These are phyloP conservation scores for Russula ochroleuca DNA, from an alignment of 768 basidiomycete species.

Conservation along the genomic window DNA sequence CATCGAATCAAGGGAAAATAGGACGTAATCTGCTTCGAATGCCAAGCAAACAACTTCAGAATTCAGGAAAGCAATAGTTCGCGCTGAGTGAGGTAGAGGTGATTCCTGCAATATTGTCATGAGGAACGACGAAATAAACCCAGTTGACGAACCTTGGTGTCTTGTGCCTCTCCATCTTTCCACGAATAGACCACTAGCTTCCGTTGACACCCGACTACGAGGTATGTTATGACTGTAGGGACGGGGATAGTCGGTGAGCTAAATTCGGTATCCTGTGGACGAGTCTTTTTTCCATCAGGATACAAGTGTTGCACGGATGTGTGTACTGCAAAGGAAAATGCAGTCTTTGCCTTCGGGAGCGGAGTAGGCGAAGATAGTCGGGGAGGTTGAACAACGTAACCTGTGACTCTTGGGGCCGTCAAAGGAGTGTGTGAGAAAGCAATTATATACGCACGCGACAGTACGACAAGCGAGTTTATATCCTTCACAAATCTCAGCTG, in stretches of 20 bases:
- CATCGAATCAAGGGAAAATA: slow-evolving; percentile 63
- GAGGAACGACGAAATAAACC: background rate
- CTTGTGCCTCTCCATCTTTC: slow-evolving; percentile 78
- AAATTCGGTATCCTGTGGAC: slow-evolving; percentile 25
- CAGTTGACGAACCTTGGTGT: slow-evolving; percentile 51
- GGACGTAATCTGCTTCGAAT: slow-evolving; percentile 74
- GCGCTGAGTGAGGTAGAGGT: slow-evolving; percentile 82
- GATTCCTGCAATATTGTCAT: slow-evolving; percentile 56
- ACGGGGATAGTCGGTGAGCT: slow-evolving; percentile 42
- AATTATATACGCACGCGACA: slow-evolving; percentile 59
- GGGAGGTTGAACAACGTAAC: slow-evolving; percentile 77
- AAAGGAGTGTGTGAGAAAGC: background rate
- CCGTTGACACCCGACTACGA: slow-evolving; percentile 82
- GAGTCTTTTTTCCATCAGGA: slow-evolving; percentile 29
- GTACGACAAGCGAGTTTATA: slow-evolving; percentile 76
- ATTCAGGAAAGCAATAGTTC: slow-evolving; percentile 71
- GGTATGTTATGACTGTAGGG: slow-evolving; percentile 64
- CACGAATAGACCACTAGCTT: slow-evolving; percentile 83
- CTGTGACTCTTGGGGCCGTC: slow-evolving; percentile 51
- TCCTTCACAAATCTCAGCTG: slow-evolving; percentile 83
- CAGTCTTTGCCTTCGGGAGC: slow-evolving; percentile 71
- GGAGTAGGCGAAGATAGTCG: slow-evolving; percentile 63
- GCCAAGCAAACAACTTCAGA: slow-evolving; percentile 63
- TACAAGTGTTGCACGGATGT: slow-evolving; percentile 51
- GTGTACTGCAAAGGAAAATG: slow-evolving; percentile 77